Base-by-base conservation (phyloP, 1,284 basidiomycete genomes). In the Sanghuangporus baumii region DNA sequence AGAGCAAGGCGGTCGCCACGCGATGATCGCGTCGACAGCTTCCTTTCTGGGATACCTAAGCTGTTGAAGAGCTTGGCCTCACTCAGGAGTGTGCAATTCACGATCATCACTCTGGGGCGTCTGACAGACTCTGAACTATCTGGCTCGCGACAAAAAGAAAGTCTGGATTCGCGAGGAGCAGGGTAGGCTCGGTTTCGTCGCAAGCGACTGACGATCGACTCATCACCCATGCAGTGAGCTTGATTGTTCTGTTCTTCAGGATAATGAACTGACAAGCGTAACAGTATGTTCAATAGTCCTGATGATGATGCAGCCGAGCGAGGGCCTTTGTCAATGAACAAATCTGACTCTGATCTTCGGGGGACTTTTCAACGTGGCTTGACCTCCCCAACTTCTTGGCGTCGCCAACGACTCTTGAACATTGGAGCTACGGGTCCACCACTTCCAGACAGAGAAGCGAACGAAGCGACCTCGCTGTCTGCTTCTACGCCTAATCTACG, bases 331-430 rank as follows among this genome's bases (percentile, higher is more conserved):
- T 50, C 58, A 6, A 38, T 46, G 31, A 57, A 60, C 48, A 61
- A 59, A 23, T 61, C 63, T 12, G 62, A 64, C 57, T 46, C 62
- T 1, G 62, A 64, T 36, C 23, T 62, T 8, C 62, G 55, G 31
- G 16, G 57, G 52, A 8, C 72, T 70, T 5, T 68, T 70, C 0
- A 74, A 20, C 68, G 74, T 41, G 74, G 74, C 57, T 73, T 73
- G 2, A 75, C 75, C 0, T 76, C 75, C 3, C 68, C 69, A 52
- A 82, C 79, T 1, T 75, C 75, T 23, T 82, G 80, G 80, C 77
- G 84, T 55, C 78, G 83, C 11, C 74, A 82, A 68, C 76, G 83
- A 40, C 74, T 86, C 16, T 73, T 82, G 16, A 75, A 77, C 40
- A 80, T 85, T 18, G 82, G 81, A 43, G 78, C 72, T 57, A 71